Evolutionary conservation across 176 grass and related monocot genomes (phyloP).

Genomic region (Juncus effusus): DNA sequence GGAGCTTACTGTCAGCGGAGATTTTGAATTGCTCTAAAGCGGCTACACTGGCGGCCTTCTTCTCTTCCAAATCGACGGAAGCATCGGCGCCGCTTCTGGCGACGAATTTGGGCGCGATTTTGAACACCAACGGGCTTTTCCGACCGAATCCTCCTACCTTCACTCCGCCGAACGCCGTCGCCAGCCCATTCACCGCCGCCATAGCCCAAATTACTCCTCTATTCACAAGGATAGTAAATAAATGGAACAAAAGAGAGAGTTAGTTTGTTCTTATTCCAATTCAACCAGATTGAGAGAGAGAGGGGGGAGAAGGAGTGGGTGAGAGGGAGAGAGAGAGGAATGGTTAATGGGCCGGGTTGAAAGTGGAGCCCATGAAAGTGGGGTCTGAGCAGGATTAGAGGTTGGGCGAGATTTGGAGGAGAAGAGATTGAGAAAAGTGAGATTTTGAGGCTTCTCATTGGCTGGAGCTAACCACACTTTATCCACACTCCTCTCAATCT

Average conservation of each 20-base stretch:
- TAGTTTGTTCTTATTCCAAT: background rate
- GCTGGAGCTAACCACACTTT: constrained; percentile 39
- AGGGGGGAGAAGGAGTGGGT: background rate
- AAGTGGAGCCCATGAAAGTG: background rate
- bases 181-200: constrained; percentile 45
- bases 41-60: constrained; percentile 49
- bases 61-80: constrained; percentile 42
- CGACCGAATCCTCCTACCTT: constrained; percentile 24
- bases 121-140: constrained; percentile 11
- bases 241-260: constrained; percentile 15
- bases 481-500: constrained; percentile 42
- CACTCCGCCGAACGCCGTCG: constrained; percentile 25
- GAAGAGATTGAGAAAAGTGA: constrained; percentile 19
- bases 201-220: constrained; percentile 21
- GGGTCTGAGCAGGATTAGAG: background rate
- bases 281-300: background rate
- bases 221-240: background rate
- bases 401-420: constrained; percentile 5
- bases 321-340: background rate
- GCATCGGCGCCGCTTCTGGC: constrained; percentile 50
- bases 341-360: constrained; percentile 15
- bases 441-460: constrained; percentile 46
- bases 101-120: constrained; percentile 16
- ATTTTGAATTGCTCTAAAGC: constrained; percentile 98
- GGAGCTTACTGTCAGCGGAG: constrained; percentile 79